Base-by-base conservation (phyloP, 1,284 basidiomycete species). In the Malassezia yamatoensis region DNA sequence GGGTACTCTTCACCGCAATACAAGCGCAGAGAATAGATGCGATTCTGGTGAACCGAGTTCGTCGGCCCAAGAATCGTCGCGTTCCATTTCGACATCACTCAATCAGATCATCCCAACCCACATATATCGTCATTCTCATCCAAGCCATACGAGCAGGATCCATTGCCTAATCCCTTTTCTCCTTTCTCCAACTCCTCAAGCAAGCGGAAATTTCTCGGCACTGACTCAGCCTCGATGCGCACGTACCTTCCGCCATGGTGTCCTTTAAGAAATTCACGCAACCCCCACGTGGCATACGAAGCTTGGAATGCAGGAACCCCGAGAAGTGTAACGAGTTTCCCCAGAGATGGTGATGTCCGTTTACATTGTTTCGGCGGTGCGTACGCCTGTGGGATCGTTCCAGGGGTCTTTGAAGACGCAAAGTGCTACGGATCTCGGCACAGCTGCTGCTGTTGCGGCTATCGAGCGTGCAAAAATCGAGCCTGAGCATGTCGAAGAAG, bases 91-190 rank as follows among this genome's bases (percentile, higher is more conserved):
- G 84, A 87, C 93, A 98, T 96, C 60, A 68, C 68, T 72, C 50
- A 16, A 11, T 38, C 11, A 53, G 33, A 18, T 37, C 35, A 10
- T 15, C 2, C 15, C 36, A 3, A 70, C 70, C 62, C 49, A 73
- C 70, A 61, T 37, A 72, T 64, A 60, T 74, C 72, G 35, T 59
- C 66, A 33, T 64, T 65, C 34, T 73, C 71, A 33, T 70, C 72
- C 16, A 74, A 65, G 54, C 91, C 91, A 70, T 96, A 96, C 33
- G 88, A 91, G 79, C 90, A 94, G 36, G 86, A 89, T 57, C 91
- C 93, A 79, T 96, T 93, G 62, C 93, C 93, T 73, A 98, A 90
- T 46, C 94, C 93, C 78, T 98, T 98, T 81, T 98, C 93, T 68
- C 94, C 93, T 78, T 96, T 96, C 79, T 98, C 93, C 65, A 98